Conservation (phyloP, 2,329 filamentous ascomycete genomes). For the Epichloe bromicola region DNA sequence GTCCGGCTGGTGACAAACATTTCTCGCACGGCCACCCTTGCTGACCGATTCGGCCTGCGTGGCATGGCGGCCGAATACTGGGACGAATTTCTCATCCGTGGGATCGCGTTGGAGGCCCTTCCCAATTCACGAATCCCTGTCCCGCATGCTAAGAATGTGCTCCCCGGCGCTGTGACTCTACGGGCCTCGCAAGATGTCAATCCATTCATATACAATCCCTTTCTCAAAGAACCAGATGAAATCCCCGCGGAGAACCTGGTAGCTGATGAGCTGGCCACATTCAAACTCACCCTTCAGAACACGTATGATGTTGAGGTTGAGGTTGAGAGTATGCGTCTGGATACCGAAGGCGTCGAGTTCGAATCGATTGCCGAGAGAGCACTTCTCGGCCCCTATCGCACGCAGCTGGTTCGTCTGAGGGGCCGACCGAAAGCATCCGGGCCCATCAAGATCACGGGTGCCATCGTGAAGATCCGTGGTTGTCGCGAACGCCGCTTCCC, state of each 20-base stretch:
- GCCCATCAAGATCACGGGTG: slow-evolving; percentile 61
- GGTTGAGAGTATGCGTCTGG: slow-evolving; percentile 67
- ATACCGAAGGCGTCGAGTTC: slow-evolving; percentile 61
- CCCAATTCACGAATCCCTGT: slow-evolving; percentile 49
- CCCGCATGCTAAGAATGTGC: slow-evolving; percentile 45
- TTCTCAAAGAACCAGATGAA: slow-evolving; percentile 54
- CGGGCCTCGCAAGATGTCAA: slow-evolving; percentile 51
- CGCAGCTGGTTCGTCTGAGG: slow-evolving; percentile 61
- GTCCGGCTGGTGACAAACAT: slow-evolving; percentile 74
- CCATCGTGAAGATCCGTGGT: slow-evolving; percentile 63
- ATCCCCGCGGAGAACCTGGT: slow-evolving; percentile 58
- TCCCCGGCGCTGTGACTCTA: slow-evolving; percentile 36
- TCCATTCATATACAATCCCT: slow-evolving; percentile 93
- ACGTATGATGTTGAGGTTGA: slow-evolving; percentile 88
- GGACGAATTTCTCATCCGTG: slow-evolving; percentile 87
- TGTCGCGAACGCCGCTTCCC: slow-evolving; percentile 76
- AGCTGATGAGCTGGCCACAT: slow-evolving; percentile 62
- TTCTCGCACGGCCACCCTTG: slow-evolving; percentile 66
- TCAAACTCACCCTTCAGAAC: slow-evolving; percentile 79
- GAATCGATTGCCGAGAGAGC: slow-evolving; percentile 51
- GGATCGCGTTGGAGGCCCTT: slow-evolving; percentile 55
- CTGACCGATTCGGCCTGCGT: slow-evolving; percentile 57
- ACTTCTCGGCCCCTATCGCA: slow-evolving; percentile 66
- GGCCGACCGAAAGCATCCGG: slow-evolving; percentile 58
- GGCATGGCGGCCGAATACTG: slow-evolving; percentile 75